A percentile compares a stretch with the other conserved stretches of the same genome.
Conservation (phyloP, 805 yeast genomes). For the Ogataea kodamae region DNA sequence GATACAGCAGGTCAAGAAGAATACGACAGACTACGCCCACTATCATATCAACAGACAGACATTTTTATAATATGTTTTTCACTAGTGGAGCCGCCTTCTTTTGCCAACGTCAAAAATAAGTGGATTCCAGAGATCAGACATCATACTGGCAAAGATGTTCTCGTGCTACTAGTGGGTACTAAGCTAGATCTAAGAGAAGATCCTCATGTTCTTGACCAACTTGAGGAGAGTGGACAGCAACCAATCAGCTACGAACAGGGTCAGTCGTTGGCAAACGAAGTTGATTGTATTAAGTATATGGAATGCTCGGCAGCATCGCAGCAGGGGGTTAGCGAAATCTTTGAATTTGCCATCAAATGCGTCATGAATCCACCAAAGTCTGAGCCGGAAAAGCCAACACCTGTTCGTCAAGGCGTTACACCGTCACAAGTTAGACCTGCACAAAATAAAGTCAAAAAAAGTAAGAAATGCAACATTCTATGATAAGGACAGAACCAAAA, state of each 20-base stretch:
- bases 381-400: conserved; percentile 3
- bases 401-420: conserved; percentile 2
- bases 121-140: conserved; percentile 86
- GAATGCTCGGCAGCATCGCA: conserved; percentile 93
- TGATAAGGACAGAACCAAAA: conserved; percentile 20
- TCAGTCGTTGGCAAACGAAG: conserved; percentile 58
- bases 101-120: conserved; percentile 74
- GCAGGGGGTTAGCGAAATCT: conserved; percentile 78
- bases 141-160: conserved; percentile 70
- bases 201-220: conserved; percentile 65
- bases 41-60: conserved; percentile 90
- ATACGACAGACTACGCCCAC: conserved; percentile 83
- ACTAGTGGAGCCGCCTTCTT: conserved; percentile 74
- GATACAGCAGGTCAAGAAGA: conserved; percentile 96
- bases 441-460: conserved; percentile 36
- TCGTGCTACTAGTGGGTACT: conserved; percentile 80
- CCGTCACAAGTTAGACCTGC: conserved; percentile 5
- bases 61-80: conserved; percentile 85
- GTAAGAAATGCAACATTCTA: conserved; percentile 47
- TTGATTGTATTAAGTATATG: conserved; percentile 68
- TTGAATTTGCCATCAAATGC: conserved; percentile 74
- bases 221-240: conserved; percentile 55
- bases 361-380: conserved; percentile 53
- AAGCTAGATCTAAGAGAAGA: conserved; percentile 83
- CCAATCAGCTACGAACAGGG: conserved; percentile 68